Conservation (phyloP, 352 stramenopile genomes). For the Phytophthora pisi region DNA sequence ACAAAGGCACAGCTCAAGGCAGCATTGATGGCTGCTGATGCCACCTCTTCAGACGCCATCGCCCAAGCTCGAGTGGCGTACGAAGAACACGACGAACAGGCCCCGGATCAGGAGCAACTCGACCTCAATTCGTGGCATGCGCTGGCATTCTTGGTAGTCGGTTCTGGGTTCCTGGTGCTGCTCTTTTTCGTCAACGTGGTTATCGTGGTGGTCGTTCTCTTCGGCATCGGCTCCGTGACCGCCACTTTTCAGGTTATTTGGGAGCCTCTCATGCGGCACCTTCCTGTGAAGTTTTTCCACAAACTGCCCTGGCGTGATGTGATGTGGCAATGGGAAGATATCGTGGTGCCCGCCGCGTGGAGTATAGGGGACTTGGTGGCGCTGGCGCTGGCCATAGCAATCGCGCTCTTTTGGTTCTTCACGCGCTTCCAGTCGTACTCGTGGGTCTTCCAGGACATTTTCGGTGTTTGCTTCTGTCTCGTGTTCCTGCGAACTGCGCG, state of each 20-base stretch:
- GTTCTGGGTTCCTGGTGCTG: slow-evolving; percentile 89
- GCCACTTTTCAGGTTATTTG: slow-evolving; percentile 64
- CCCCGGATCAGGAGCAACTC: slow-evolving; percentile 71
- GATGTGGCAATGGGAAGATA: slow-evolving; percentile 45
- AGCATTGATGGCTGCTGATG: slow-evolving; percentile 50
- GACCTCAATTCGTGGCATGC: slow-evolving; percentile 91
- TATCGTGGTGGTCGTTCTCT: slow-evolving; percentile 78
- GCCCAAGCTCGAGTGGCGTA: slow-evolving; percentile 56
- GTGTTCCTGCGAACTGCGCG: slow-evolving; percentile 92
- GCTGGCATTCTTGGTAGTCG: slow-evolving; percentile 90
- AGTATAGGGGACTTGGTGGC: slow-evolving; percentile 90
- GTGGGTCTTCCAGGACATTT: slow-evolving; percentile 94
- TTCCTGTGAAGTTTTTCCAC: slow-evolving; percentile 33
- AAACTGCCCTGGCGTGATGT: slow-evolving; percentile 55
- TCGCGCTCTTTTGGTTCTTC: slow-evolving; percentile 74
- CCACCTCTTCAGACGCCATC: slow-evolving; percentile 57
- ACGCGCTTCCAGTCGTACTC: slow-evolving; percentile 77
- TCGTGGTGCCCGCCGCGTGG: slow-evolving; percentile 64
- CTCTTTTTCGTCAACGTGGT: slow-evolving; percentile 90
- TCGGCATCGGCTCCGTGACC: slow-evolving; percentile 63
- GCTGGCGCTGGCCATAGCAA: slow-evolving; percentile 55
- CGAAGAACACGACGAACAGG: slow-evolving; percentile 60
- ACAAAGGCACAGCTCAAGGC: slow-evolving; percentile 65
- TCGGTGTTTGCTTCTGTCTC: slow-evolving; percentile 94
- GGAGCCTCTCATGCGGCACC: slow-evolving; percentile 55